These are phyloP conservation scores for Pelargonium fulgidum DNA, from an alignment of 441 rosid genomes.

Conservation along the genomic window DNA sequence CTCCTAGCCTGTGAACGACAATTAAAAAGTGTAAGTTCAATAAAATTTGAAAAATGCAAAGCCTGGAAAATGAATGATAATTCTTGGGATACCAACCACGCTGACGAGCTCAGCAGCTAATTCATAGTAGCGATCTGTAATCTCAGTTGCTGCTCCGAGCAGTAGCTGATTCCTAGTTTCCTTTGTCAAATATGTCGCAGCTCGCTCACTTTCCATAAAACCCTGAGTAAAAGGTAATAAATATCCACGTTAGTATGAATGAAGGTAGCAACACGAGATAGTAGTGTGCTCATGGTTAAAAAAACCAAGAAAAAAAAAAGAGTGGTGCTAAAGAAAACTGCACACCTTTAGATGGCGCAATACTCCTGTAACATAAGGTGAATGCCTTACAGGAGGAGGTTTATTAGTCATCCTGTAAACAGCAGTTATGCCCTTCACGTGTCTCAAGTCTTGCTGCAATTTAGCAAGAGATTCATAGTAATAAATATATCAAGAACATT, in stretches of 20 bases:
- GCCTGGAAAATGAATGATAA: neutral
- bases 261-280: neutral
- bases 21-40: slow-evolving; percentile 14
- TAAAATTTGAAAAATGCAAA: neutral
- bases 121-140: slow-evolving; percentile 70
- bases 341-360: slow-evolving; percentile 75
- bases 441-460: slow-evolving; percentile 62
- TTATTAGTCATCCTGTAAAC: slow-evolving; percentile 88
- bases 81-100: slow-evolving; percentile 49
- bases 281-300: too few relatives aligned
- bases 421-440: slow-evolving; percentile 80
- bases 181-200: slow-evolving; percentile 50
- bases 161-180: slow-evolving; percentile 49
- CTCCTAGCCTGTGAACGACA: slow-evolving; percentile 59
- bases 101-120: slow-evolving; percentile 73
- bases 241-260: neutral
- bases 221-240: slow-evolving; percentile 28
- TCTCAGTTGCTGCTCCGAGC: slow-evolving; percentile 52
- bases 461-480: slow-evolving; percentile 14
- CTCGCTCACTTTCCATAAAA: slow-evolving; percentile 74
- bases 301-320: too few relatives aligned
- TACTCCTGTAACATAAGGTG: slow-evolving; percentile 75
- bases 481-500: neutral
- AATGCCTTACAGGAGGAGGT: slow-evolving; percentile 87
- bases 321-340: neutral